Conservation (phyloP, 805 yeast genomes). For the Wickerhamomyces bovis region DNA sequence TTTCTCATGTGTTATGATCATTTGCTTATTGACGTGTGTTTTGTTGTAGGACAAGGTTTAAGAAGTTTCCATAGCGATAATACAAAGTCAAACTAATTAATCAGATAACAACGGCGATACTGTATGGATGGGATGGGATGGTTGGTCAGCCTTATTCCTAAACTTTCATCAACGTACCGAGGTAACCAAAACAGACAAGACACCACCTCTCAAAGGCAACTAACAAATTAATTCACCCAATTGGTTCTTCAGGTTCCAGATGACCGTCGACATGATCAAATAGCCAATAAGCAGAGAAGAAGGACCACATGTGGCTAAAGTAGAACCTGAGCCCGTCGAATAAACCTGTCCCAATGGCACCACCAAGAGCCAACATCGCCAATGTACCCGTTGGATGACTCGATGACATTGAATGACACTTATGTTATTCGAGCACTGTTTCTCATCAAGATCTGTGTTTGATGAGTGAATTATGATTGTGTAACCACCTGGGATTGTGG, state of each 20-base stretch:
- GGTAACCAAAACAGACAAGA: conserved; percentile 52
- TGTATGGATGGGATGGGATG: too few species aligned
- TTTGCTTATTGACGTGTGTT: too few species aligned
- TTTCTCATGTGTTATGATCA: too few species aligned
- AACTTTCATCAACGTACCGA: conserved; percentile 37
- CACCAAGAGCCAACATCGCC: conserved; percentile 56
- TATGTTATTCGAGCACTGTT: too few species aligned
- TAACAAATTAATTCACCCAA: conserved; percentile 66
- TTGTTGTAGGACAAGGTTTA: too few species aligned
- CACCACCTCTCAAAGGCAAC: conserved; percentile 56
- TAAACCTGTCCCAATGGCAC: conserved; percentile 80
- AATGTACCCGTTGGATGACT: conserved; percentile 20
- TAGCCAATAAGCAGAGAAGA: conserved; percentile 60
- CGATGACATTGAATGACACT: neutral
- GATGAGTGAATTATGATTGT: too few species aligned
- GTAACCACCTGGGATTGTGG: too few species aligned
- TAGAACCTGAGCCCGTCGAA: conserved; percentile 68
- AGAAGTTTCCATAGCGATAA: too few species aligned
- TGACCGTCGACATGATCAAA: conserved; percentile 53
- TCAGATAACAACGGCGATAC: too few species aligned
- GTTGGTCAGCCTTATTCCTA: too few species aligned
- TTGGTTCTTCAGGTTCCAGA: conserved; percentile 58
- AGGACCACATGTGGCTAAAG: conserved; percentile 67
- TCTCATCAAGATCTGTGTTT: too few species aligned
- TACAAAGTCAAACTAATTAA: too few species aligned